These are phyloP conservation scores for Guyanaporus albipodus DNA, from an alignment of 768 basidiomycete genomes.

Conservation along the genomic window DNA sequence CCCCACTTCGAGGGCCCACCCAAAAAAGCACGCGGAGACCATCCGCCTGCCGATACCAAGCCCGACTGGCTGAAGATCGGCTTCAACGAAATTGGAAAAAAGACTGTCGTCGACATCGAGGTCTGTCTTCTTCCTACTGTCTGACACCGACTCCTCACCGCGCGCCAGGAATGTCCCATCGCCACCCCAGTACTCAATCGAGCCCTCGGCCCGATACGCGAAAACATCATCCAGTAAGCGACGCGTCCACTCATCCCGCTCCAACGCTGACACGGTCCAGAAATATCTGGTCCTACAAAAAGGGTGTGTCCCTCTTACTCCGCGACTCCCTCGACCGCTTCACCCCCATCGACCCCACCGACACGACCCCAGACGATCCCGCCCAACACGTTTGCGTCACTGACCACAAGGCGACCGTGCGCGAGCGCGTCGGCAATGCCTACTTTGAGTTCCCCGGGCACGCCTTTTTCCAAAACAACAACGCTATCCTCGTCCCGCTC, in stretches of 20 bases:
- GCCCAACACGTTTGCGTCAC: conserved; percentile 77
- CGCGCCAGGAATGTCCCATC: conserved; percentile 80
- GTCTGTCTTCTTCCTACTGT: conserved; percentile 35
- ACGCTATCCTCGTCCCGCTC: conserved; percentile 80
- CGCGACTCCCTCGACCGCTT: conserved; percentile 68
- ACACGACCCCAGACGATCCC: conserved; percentile 34
- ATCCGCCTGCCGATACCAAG: conserved; percentile 19
- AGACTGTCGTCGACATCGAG: conserved; percentile 87
- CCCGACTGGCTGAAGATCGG: conserved; percentile 82
- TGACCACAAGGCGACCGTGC: conserved; percentile 72
- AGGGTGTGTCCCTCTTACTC: conserved; percentile 85
- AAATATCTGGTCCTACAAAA: conserved; percentile 75
- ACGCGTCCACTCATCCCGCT: background rate
- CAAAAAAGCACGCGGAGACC: conserved; percentile 31
- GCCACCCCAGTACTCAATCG: conserved; percentile 78
- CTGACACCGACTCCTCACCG: background rate
- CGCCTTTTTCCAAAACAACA: conserved; percentile 99
- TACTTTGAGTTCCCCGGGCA: conserved; percentile 83
- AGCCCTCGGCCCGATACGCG: conserved; percentile 56
- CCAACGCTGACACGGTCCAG: conserved; percentile 37
- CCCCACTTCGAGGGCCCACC: conserved; percentile 89
- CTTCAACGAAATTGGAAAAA: conserved; percentile 76
- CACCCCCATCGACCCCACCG: conserved; percentile 22
- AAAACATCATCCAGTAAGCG: conserved; percentile 60
- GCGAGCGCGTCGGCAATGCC: conserved; percentile 78